These are phyloP conservation scores for Narthecium ossifragum DNA, from an alignment of 106 monocot genomes.

Conservation along the genomic window DNA sequence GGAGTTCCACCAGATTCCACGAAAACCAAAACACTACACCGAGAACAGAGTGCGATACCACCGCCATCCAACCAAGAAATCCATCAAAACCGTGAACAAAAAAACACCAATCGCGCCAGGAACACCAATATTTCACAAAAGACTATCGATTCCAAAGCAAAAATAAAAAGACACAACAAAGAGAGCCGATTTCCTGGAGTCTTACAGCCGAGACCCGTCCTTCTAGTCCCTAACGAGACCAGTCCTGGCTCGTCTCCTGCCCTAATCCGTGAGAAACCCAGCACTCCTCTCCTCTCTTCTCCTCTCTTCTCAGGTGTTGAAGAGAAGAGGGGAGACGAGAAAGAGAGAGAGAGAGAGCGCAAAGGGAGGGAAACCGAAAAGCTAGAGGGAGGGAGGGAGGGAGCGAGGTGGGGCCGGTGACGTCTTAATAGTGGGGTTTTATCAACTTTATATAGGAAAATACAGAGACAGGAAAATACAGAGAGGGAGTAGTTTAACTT, in stretches of 20 bases:
- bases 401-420: no score
- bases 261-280: no score
- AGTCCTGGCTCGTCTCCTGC: no score
- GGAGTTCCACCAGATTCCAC: neutral
- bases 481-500: no score
- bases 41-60: neutral
- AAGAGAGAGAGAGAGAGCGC: neutral
- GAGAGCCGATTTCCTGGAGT: no score
- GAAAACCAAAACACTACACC: neutral
- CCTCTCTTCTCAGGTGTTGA: neutral
- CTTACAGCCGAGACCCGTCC: no score
- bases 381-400: neutral
- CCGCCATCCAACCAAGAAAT: neutral
- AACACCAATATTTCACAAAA: neutral
- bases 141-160: neutral
- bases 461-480: no score
- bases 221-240: no score
- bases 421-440: neutral
- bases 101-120: neutral
- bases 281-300: neutral
- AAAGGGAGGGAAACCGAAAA: conserved; percentile 1
- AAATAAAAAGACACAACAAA: neutral
- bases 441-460: no score
- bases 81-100: neutral
- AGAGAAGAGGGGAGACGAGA: neutral